Evolutionary conservation across 2,329 filamentous ascomycete species (phyloP), one percentile per base, ranked within the genome.

Genomic region (Septoria petroselini): DNA sequence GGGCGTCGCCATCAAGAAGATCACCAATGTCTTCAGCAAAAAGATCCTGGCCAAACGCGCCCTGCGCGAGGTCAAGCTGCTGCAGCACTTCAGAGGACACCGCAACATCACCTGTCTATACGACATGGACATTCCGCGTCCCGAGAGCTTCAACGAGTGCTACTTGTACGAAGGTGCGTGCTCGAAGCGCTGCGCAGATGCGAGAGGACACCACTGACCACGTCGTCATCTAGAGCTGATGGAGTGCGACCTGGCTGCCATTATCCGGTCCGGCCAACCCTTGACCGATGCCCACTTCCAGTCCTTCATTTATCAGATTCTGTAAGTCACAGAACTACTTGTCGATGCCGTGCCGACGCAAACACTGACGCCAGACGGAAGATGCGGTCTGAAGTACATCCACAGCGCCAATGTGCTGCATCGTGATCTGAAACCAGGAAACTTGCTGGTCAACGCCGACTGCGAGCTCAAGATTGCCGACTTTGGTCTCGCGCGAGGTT

Each of bases 1-100:
- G 70, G 91, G 91, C 33, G 91, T 98, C 57, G 93, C 93, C 65
- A 93, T 98, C 78, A 98, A 98, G 76, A 98, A 98, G 75, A 89
- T 98, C 70, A 98, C 93, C 76, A 98, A 98, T 86, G 91, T 98
- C 65, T 98, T 98, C 74, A 96, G 90, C 81, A 98, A 98, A 77
- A 97, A 97, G 83, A 98, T 98, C 63, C 80, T 98, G 61, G 93
- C 93, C 65, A 98, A 98, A 83, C 88, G 93, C 67, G 93, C 93
- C 41, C 74, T 98, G 77, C 84, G 93, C 71, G 93, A 98, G 76
- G 97, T 98, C 75, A 98, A 97, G 81, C 81, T 98, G 62, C 79
- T 98, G 58, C 91, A 97, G 76, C 93, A 98, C 73, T 98, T 98
- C 76, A 82, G 93, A 68, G 75, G 73, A 31, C 74, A 77, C 62